These are phyloP conservation scores for Medicago lupulina DNA, from an alignment of 306 rosid genomes.

Conservation along the genomic window DNA sequence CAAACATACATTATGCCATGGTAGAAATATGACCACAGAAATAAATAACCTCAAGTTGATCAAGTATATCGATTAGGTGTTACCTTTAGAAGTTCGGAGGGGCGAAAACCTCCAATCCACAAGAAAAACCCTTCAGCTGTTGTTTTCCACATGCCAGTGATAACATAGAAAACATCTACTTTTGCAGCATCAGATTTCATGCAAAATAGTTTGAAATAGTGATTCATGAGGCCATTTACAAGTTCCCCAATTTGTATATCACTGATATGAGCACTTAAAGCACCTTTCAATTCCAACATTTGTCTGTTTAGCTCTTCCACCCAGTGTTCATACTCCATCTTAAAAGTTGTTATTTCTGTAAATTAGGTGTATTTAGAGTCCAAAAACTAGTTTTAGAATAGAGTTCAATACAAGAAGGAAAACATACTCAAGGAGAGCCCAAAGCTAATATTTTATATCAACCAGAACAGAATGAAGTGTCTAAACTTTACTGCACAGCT, in stretches of 20 bases:
- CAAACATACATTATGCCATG: background rate
- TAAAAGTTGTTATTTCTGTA: slow-evolving; percentile 70
- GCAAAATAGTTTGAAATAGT: slow-evolving; percentile 72
- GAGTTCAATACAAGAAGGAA: slow-evolving; percentile 21
- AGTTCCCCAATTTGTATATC: slow-evolving; percentile 70
- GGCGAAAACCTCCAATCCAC: slow-evolving; percentile 98
- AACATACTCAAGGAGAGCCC: slow-evolving; percentile 3
- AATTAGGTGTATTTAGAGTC: slow-evolving; percentile 36
- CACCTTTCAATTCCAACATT: slow-evolving; percentile 65
- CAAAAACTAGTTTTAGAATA: slow-evolving; percentile 28
- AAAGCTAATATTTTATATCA: background rate
- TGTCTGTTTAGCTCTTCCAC: slow-evolving; percentile 78
- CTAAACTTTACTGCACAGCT: slow-evolving; percentile 3
- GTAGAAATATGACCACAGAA: slow-evolving; percentile 1
- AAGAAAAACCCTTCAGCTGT: slow-evolving; percentile 80
- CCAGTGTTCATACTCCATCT: slow-evolving; percentile 86
- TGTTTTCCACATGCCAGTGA: slow-evolving; percentile 90
- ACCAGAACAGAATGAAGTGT: slow-evolving; percentile 3
- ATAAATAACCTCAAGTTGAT: background rate
- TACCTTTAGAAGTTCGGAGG: slow-evolving; percentile 93
- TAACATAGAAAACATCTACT: slow-evolving; percentile 85
- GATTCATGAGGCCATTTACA: slow-evolving; percentile 71
- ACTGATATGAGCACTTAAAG: slow-evolving; percentile 59
- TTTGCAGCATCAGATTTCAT: slow-evolving; percentile 87
- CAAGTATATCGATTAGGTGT: slow-evolving; percentile 10